phyloP scores from a whole-genome alignment of 768 basidiomycete genomes.

The Suillus ampliporus region DNA sequence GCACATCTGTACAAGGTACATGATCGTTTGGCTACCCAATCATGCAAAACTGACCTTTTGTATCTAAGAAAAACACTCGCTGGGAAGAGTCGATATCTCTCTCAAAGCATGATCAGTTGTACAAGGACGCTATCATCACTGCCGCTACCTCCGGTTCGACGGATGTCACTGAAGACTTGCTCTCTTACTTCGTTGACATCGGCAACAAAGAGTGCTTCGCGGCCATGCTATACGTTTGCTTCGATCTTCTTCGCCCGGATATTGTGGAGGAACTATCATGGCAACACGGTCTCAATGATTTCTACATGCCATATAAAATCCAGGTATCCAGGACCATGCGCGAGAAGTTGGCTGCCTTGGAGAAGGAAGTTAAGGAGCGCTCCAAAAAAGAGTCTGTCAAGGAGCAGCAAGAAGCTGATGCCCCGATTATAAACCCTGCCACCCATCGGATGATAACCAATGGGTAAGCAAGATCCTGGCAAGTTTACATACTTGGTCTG shows the following conservation, averaged over 20 bases:
- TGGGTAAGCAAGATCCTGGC: slow-evolving; percentile 42
- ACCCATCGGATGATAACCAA: slow-evolving; percentile 70
- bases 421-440: slow-evolving; percentile 88
- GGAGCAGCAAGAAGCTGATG: slow-evolving; percentile 86
- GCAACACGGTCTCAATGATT: slow-evolving; percentile 96
- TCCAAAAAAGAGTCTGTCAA: slow-evolving; percentile 87
- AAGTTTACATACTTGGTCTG: slow-evolving; percentile 1
- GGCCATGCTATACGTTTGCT: slow-evolving; percentile 88
- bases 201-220: slow-evolving; percentile 99
- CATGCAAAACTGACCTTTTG: not conserved
- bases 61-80: slow-evolving; percentile 82
- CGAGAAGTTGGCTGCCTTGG: slow-evolving; percentile 80
- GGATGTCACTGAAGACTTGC: slow-evolving; percentile 92
- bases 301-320: slow-evolving; percentile 95
- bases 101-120: slow-evolving; percentile 95
- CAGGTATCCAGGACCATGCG: slow-evolving; percentile 83
- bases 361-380: slow-evolving; percentile 89
- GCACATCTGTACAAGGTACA: slow-evolving; percentile 93
- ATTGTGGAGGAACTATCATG: slow-evolving; percentile 94
- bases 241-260: slow-evolving; percentile 93
- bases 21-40: not conserved
- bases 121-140: slow-evolving; percentile 96
- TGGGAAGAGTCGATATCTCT: slow-evolving; percentile 98
- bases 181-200: slow-evolving; percentile 97
- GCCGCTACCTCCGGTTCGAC: slow-evolving; percentile 84